A percentile compares a stretch with the other conserved stretches of the same genome.
These are phyloP conservation scores for Euptelea pleiosperma DNA, from an alignment of 164 flowering plant species.

Conservation along the genomic window DNA sequence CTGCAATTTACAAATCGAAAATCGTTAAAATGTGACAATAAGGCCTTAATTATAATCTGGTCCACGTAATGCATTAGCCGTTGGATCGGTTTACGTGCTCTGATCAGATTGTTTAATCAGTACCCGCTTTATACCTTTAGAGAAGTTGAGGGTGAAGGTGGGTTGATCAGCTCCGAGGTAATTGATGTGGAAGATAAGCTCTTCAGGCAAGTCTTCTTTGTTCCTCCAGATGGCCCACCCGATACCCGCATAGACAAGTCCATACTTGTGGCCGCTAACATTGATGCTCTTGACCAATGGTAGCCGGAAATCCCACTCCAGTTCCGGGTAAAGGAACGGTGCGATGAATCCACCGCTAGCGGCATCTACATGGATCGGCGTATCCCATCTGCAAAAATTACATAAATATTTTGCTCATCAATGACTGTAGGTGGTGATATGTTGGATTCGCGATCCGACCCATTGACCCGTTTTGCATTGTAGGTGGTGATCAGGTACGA, in stretches of 20 bases:
- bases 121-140: constrained; percentile 26
- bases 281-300: constrained; percentile 45
- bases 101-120: neutral
- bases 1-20: constrained; percentile 14
- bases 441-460: too few relatives aligned
- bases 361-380: constrained; percentile 50
- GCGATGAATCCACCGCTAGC: constrained; percentile 49
- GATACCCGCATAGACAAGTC: constrained; percentile 41
- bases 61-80: too few relatives aligned
- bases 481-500: too few relatives aligned
- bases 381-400: constrained; percentile 32
- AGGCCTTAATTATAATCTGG: too few relatives aligned
- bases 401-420: neutral
- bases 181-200: constrained; percentile 47
- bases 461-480: too few relatives aligned
- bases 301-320: constrained; percentile 46
- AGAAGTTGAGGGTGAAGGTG: constrained; percentile 47
- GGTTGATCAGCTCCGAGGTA: constrained; percentile 49
- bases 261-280: constrained; percentile 42
- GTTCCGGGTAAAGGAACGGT: constrained; percentile 40
- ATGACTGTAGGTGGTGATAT: too few relatives aligned
- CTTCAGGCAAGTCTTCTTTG: constrained; percentile 43
- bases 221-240: constrained; percentile 51
- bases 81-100: too few relatives aligned
- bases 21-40: too few relatives aligned